phyloP scores from a whole-genome alignment of 2,329 filamentous ascomycete genomes.

The Pestalotiopsis sp. region DNA sequence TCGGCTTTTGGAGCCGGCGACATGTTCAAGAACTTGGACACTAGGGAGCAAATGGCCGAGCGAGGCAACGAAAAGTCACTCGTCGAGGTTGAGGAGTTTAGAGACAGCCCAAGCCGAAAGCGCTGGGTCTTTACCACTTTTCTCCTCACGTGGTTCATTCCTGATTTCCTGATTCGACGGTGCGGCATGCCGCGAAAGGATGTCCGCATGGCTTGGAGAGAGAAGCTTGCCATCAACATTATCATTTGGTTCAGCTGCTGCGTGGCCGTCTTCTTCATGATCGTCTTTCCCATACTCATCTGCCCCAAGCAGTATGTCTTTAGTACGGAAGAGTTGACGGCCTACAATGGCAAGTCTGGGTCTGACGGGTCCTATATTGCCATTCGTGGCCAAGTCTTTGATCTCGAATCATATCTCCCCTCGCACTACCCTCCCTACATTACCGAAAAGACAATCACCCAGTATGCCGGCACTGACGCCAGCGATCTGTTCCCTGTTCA shows the following conservation, averaged over 20 bases:
- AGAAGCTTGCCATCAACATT: constrained; percentile 97
- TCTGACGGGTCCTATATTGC: constrained; percentile 66
- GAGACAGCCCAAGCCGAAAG: constrained; percentile 77
- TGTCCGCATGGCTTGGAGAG: constrained; percentile 88
- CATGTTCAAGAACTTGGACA: constrained; percentile 98
- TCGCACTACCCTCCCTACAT: constrained; percentile 73
- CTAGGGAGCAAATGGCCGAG: constrained; percentile 90
- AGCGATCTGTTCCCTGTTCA: constrained; percentile 90
- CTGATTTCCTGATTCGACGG: constrained; percentile 76
- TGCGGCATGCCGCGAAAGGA: constrained; percentile 88
- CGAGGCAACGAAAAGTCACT: constrained; percentile 89
- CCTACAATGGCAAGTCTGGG: constrained; percentile 70
- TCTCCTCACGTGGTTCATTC: constrained; percentile 81
- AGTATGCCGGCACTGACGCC: constrained; percentile 87
- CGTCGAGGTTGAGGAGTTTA: constrained; percentile 84
- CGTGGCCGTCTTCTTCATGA: constrained; percentile 82
- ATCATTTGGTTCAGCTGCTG: constrained; percentile 89
- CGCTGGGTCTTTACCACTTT: constrained; percentile 88
- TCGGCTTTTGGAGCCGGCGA: constrained; percentile 92
- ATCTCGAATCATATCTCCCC: constrained; percentile 72
- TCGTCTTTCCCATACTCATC: constrained; percentile 82
- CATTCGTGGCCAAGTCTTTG: constrained; percentile 87
- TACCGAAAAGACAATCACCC: constrained; percentile 64
- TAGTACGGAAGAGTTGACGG: constrained; percentile 72
- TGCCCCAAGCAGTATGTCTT: constrained; percentile 91